phyloP scores from a whole-genome alignment of 2,329 filamentous ascomycete genomes.

The Periconia sp. region DNA sequence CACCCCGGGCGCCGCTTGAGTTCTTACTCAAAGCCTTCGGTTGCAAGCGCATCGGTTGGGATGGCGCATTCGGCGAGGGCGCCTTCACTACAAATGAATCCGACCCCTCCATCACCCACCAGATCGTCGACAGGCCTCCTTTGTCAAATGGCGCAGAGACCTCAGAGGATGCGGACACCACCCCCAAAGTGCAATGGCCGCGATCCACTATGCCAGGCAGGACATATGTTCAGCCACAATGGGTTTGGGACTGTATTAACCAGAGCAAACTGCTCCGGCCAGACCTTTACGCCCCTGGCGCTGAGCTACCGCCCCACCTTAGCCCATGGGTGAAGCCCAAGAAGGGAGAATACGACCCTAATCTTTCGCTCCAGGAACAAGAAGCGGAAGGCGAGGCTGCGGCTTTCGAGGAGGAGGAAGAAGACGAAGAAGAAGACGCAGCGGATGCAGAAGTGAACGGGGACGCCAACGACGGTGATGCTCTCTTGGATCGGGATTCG shows the following conservation, averaged over 20 bases:
- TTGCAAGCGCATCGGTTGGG: constrained; percentile 95
- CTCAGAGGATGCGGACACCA: constrained; percentile 39
- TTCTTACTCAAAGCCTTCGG: constrained; percentile 93
- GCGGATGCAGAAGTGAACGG: constrained; percentile 46
- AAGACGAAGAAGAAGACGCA: constrained; percentile 42
- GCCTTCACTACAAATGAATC: constrained; percentile 88
- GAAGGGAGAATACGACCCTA: constrained; percentile 89
- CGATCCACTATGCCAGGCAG: constrained; percentile 85
- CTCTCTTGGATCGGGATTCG: constrained; percentile 42
- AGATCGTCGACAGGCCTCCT: constrained; percentile 88
- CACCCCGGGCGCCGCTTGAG: constrained; percentile 85
- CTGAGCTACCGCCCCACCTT: constrained; percentile 87
- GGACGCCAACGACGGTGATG: constrained; percentile 27
- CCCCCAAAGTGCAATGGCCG: constrained; percentile 49
- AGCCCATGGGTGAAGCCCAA: constrained; percentile 92
- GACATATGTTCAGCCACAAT: constrained; percentile 93
- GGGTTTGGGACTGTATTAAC: constrained; percentile 98
- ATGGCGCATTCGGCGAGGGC: constrained; percentile 84
- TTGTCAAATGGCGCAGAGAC: constrained; percentile 52
- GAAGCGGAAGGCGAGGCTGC: constrained; percentile 85
- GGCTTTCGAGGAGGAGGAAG: constrained; percentile 62
- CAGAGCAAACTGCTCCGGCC: constrained; percentile 84
- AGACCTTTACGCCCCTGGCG: constrained; percentile 86
- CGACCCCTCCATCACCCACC: constrained; percentile 89
- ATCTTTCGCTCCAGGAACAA: constrained; percentile 80